Evolutionary conservation across 352 stramenopile species (phyloP).

Genomic region (Phytophthora lateralis): DNA sequence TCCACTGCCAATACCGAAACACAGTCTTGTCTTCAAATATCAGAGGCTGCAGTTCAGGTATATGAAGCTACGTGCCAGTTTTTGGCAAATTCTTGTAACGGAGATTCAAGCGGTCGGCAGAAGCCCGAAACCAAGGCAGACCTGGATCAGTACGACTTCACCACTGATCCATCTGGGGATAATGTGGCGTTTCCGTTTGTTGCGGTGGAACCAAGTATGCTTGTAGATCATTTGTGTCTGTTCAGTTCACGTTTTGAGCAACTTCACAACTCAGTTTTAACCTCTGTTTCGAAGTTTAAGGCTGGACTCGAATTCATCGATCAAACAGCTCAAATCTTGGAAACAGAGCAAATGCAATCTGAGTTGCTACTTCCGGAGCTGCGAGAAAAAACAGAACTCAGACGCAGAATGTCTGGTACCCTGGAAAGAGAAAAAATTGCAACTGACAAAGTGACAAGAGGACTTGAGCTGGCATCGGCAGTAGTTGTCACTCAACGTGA

Average conservation of each 20-base stretch:
- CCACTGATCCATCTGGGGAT: neutral
- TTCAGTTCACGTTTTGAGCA: slow-evolving; percentile 41
- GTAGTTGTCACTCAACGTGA: slow-evolving; percentile 43
- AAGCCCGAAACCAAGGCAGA: neutral
- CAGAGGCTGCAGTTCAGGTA: slow-evolving; percentile 46
- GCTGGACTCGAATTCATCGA: slow-evolving; percentile 58
- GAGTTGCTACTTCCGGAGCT: slow-evolving; percentile 60
- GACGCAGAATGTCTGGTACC: slow-evolving; percentile 61
- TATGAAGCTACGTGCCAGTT: slow-evolving; percentile 39
- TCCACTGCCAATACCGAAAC: slow-evolving; percentile 16
- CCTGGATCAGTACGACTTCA: neutral
- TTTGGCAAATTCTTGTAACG: slow-evolving; percentile 3
- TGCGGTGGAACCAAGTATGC: slow-evolving; percentile 47
- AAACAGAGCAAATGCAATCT: slow-evolving; percentile 53
- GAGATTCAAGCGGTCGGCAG: neutral
- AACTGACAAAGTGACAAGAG: slow-evolving; percentile 50
- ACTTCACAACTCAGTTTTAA: slow-evolving; percentile 35
- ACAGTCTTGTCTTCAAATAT: slow-evolving; percentile 40
- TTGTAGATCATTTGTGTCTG: slow-evolving; percentile 61
- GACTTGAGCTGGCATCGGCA: slow-evolving; percentile 52
- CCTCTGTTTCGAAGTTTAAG: slow-evolving; percentile 24
- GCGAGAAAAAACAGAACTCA: slow-evolving; percentile 42
- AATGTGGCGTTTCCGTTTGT: slow-evolving; percentile 22
- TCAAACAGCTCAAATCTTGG: slow-evolving; percentile 52
- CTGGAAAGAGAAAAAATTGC: slow-evolving; percentile 63